A percentile compares a stretch with the other conserved stretches of the same genome.
Evolutionary conservation across 163 green algal genomes (phyloP).

Genomic region (Scenedesmus sp.): DNA sequence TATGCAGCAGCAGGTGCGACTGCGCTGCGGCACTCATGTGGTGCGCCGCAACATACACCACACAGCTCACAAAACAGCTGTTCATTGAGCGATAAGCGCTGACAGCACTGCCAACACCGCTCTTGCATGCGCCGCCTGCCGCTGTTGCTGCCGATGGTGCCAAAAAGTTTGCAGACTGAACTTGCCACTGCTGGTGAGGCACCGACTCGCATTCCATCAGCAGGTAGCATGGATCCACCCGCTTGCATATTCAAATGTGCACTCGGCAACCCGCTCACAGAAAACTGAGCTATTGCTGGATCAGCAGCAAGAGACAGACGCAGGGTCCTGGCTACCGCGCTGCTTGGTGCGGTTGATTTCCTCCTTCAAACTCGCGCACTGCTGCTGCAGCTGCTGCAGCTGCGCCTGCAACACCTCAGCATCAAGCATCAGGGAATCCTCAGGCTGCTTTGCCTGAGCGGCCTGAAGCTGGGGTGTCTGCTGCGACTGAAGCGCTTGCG

Average conservation of each 20-base stretch:
- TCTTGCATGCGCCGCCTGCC: not conserved
- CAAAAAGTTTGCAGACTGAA: not conserved
- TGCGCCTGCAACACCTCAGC: not conserved
- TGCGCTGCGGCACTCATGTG: no score
- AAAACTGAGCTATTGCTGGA: not conserved
- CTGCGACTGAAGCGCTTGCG: not conserved
- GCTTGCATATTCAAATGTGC: no score
- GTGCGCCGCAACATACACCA: not conserved
- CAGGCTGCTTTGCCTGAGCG: not conserved
- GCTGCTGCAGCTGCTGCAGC: constrained; percentile 7
- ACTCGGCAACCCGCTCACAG: not conserved
- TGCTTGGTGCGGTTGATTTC: not conserved
- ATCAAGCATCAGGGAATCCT: not conserved
- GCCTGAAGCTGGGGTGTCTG: not conserved
- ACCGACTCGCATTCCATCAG: not conserved
- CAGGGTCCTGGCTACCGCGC: not conserved
- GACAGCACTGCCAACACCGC: not conserved
- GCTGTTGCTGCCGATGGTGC: not conserved
- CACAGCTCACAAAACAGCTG: not conserved
- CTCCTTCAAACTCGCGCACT: not conserved
- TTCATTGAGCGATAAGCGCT: no score
- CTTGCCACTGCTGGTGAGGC: not conserved
- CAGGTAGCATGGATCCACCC: not conserved
- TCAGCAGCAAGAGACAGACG: not conserved
- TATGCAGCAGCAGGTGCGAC: not conserved